phyloP scores from a whole-genome alignment of 768 basidiomycete genomes.

The Chalciporus sphaerocephalus region DNA sequence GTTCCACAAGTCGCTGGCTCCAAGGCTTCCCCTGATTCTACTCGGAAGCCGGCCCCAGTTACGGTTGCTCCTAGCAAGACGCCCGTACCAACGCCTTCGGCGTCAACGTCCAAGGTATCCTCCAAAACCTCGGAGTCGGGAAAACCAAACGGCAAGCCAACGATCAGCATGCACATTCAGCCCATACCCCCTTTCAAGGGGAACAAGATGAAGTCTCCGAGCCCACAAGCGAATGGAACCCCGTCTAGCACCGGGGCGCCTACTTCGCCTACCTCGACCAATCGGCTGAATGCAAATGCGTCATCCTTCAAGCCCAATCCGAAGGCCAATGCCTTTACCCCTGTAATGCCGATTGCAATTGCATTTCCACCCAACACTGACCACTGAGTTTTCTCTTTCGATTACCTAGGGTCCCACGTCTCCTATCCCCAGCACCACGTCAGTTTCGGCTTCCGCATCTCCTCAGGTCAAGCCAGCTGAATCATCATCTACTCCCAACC shows the following conservation, averaged over 20 bases:
- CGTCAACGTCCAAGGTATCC: constrained; percentile 30
- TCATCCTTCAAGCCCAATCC: constrained; percentile 88
- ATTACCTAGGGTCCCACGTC: constrained; percentile 42
- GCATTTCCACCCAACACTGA: constrained; percentile 16
- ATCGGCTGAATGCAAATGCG: constrained; percentile 82
- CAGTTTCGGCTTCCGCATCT: constrained; percentile 48
- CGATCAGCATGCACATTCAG: constrained; percentile 76
- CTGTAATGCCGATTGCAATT: constrained; percentile 38
- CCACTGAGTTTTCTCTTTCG: constrained; percentile 6
- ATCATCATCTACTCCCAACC: constrained; percentile 55
- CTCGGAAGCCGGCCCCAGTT: constrained; percentile 26
- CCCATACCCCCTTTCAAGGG: constrained; percentile 90
- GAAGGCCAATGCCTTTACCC: constrained; percentile 73
- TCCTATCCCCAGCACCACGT: constrained; percentile 39
- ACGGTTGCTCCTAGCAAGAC: constrained; percentile 25
- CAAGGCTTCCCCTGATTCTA: constrained; percentile 29
- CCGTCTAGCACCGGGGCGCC: constrained; percentile 35
- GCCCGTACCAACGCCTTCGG: constrained; percentile 26
- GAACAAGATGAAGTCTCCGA: constrained; percentile 36
- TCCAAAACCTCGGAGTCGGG: constrained; percentile 30
- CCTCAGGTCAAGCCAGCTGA: constrained; percentile 61
- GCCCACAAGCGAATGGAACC: constrained; percentile 29
- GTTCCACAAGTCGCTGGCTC: constrained; percentile 31
- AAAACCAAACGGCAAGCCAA: constrained; percentile 41
- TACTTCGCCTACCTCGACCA: constrained; percentile 52